Base-by-base conservation (phyloP, 495 filamentous ascomycete species). In the Penicillium daleae region DNA sequence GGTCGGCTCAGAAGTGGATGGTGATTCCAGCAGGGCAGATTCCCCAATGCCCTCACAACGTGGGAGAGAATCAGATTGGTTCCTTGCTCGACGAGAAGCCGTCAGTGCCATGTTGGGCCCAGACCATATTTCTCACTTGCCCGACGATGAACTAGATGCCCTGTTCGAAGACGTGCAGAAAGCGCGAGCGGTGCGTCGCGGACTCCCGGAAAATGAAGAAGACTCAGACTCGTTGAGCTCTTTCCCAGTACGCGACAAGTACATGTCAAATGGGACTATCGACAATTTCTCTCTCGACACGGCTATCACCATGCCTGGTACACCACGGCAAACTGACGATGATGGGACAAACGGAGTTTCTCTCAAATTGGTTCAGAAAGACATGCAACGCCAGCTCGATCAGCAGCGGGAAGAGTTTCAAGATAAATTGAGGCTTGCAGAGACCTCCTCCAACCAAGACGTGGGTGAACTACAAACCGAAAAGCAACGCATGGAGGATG, bases 231-330 rank as follows among this genome's bases (percentile, higher is more conserved):
- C 93, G 0, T 86, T 92, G 24, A 90, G 89, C 32, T 97, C 93
- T 9, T 96, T 92, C 73, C 90, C 91, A 2, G 81, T 93, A 31
- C 84, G 95, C 48, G 95, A 99, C 62, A 99, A 99, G 70, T 97
- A 98, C 74, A 88, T 96, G 82, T 97, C 93, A 4, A 95, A 90
- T 70, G 93, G 93, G 15, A 99, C 96, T 4, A 82, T 97, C 40
- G 95, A 99, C 72, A 97, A 97, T 73, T 95, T 98, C 70, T 98
- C 96, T 15, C 82, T 98, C 24, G 95, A 99, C 67, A 99, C 96
- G 4, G 88, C 88, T 2, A 83, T 98, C 42, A 99, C 95, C 2
- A 90, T 97, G 81, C 95, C 96, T 6, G 93, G 92, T 1, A 97
- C 93, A 2, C 94, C 95, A 37, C 91, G 87, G 54, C 87, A 86